These are phyloP conservation scores for Thuidium tamariscinum DNA, from an alignment of 225 moss, liverwort and hornwort species.

Conservation along the genomic window DNA sequence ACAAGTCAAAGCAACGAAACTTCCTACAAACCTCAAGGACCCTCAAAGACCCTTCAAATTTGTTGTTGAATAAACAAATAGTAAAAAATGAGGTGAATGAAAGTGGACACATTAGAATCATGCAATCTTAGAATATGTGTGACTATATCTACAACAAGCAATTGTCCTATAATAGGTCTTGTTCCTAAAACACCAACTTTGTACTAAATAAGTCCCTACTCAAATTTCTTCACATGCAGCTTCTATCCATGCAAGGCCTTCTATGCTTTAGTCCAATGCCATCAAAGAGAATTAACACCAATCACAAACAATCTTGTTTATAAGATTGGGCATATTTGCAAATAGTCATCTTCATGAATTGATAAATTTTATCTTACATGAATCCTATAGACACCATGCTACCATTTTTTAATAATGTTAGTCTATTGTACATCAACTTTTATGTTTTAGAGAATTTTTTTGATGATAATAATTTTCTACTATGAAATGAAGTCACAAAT, in stretches of 20 bases:
- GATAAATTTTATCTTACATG: too few relatives aligned
- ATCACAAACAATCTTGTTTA: neutral
- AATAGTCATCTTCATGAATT: rapidly evolving
- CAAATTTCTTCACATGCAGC: neutral
- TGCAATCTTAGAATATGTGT: too few relatives aligned
- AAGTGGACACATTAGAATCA: neutral
- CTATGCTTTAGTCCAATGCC: rapidly evolving
- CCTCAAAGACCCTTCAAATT: too few relatives aligned
- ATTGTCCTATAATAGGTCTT: neutral
- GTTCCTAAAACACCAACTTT: rapidly evolving
- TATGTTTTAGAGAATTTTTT: neutral
- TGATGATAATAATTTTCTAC: neutral
- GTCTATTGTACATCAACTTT: neutral
- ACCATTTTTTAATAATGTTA: neutral
- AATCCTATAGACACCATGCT: neutral
- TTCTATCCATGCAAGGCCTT: neutral
- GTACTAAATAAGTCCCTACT: rapidly evolving
- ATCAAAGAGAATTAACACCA: neutral
- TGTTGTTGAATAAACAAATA: rapidly evolving
- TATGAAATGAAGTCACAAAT: neutral
- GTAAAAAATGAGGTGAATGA: neutral
- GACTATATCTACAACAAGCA: too few relatives aligned
- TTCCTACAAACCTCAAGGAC: rapidly evolving
- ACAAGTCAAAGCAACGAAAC: neutral
- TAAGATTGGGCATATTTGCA: rapidly evolving